Base-by-base conservation (phyloP, 225 moss, liverwort and hornwort species). In the Anthoceros angustus region DNA sequence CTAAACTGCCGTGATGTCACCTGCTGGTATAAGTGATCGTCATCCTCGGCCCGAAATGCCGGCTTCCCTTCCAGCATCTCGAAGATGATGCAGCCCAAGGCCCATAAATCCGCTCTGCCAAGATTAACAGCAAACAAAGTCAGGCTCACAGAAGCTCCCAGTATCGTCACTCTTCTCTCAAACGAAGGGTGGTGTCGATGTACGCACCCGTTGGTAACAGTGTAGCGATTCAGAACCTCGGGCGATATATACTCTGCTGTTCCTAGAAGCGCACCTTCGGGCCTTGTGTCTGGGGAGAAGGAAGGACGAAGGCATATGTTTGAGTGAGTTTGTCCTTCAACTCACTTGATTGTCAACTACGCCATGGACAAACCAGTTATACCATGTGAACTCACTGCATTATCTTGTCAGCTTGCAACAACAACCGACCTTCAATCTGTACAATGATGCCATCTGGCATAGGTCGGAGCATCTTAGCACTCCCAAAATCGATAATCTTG, bases 161-260 rank as follows among this genome's bases (percentile, higher is more conserved):
- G 45, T 32, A 32, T 4, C 0, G 11, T 46, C 45, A 46, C 45
- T 46, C 12, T 1, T 11, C 18, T 55, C n/a, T 55, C 16, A 23
- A 55, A 48, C 46, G 55, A 55, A 20, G 23, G 23, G 6, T 8
- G 20, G 25, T 15, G 5, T 64, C 25, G 4, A 8, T 10, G 5
- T 2, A 70, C 77, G 39, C 74, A 85, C 84, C 77, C 61, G 72
- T 82, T 79, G 48, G 70, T 65, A 42, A 86, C 65, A 39, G 88
- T 80, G 72, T 83, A 71, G 72, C 87, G 85, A 61, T 86, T 86
- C 68, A 98, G 85, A 71, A 98, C 88, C 81, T 98, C 95, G 67
- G 92, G 95, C 14, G 95, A 88, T 42, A 98, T 86, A 61, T 92
- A 92, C 69, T 98, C 89, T 62, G 95, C 88, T 64, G 95, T 92